A percentile compares a stretch with the other conserved stretches of the same genome.
phyloP scores from a whole-genome alignment of 2,329 filamentous ascomycete genomes.

The Paracoccidioides lutzii region DNA sequence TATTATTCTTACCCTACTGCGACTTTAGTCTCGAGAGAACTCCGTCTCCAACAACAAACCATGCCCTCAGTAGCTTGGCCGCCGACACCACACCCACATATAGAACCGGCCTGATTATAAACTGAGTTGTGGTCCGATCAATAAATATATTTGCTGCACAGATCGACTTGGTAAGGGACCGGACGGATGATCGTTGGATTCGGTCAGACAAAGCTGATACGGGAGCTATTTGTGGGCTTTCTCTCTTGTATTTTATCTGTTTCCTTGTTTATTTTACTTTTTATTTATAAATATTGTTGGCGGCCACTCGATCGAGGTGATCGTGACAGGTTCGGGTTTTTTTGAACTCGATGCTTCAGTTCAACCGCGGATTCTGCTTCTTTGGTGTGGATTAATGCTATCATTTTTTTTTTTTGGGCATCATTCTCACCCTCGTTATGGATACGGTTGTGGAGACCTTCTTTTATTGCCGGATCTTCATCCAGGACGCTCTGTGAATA shows the following conservation, averaged over 20 bases:
- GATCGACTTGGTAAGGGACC: neutral
- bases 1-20: no score
- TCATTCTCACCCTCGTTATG: neutral
- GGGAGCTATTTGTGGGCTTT: neutral
- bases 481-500: no score
- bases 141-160: neutral
- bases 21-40: neutral
- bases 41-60: neutral
- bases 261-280: no score
- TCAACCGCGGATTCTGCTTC: neutral
- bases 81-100: no score
- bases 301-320: neutral
- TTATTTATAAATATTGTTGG: neutral
- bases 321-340: no score
- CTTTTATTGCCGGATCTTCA: neutral
- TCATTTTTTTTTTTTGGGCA: neutral
- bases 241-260: neutral
- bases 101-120: neutral
- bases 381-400: no score
- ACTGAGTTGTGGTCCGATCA: neutral
- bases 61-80: neutral
- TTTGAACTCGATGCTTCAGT: neutral
- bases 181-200: neutral
- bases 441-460: neutral
- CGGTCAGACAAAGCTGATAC: neutral